phyloP scores from a whole-genome alignment of 73 alveolate species.

The Blepharisma stoltei region DNA sequence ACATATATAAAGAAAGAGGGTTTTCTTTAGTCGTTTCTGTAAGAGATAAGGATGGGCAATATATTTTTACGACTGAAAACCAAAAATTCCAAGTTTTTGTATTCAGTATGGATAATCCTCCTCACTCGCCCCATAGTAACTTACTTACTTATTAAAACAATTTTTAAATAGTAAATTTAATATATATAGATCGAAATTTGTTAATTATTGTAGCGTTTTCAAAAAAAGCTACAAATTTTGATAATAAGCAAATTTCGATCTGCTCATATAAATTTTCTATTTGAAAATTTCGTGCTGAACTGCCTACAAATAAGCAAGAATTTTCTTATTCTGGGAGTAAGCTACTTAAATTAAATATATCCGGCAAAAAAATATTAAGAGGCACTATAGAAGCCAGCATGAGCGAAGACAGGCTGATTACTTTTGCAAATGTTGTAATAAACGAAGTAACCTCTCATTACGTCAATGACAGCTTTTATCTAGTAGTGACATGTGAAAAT shows the following conservation, averaged over 20 bases:
- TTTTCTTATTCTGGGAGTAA: too few relatives aligned
- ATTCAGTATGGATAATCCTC: slow-evolving; percentile 23
- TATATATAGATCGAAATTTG: too few relatives aligned
- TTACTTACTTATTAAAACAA: too few relatives aligned
- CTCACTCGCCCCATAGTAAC: too few relatives aligned
- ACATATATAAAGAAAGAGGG: slow-evolving; percentile 22
- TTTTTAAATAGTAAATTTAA: too few relatives aligned
- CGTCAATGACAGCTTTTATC: slow-evolving; percentile 2
- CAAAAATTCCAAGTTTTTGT: neutral
- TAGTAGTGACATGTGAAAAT: neutral
- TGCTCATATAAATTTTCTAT: too few relatives aligned
- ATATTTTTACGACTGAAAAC: neutral
- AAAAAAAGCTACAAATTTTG: too few relatives aligned
- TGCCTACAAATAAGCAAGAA: too few relatives aligned
- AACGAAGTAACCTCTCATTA: slow-evolving; percentile 29
- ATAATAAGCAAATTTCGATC: too few relatives aligned
- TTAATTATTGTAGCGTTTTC: too few relatives aligned
- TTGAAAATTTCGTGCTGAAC: too few relatives aligned
- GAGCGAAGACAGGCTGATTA: neutral
- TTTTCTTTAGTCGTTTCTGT: neutral
- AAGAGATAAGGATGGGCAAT: neutral
- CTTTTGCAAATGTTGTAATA: slow-evolving; percentile 17
- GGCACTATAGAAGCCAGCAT: slow-evolving; percentile 5
- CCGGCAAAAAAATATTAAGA: slow-evolving; percentile 22
- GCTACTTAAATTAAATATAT: slow-evolving; percentile 3